Percentiles rank a stretch among this genome's conserved stretches.
Evolutionary conservation across 257 asterid species (phyloP).

Genomic region (Nyctanthes arbortristis): DNA sequence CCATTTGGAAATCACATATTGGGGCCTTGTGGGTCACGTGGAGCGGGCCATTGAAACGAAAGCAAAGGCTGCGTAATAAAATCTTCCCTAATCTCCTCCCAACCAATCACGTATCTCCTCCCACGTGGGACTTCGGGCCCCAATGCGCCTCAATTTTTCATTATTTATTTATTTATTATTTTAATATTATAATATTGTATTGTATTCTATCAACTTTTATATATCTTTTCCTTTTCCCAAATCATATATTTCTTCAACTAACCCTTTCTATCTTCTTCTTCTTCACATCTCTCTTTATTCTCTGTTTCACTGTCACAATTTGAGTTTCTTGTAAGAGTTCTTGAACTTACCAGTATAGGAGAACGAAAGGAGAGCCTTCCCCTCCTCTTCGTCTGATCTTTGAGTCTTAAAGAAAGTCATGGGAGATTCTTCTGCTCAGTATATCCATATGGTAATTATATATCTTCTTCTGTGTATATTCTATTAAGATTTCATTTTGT

Average conservation of each 20-base stretch:
- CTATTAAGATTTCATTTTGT: too few relatives aligned
- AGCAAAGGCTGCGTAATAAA: constrained; percentile 25
- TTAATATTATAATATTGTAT: not conserved
- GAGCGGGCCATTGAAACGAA: constrained; percentile 22
- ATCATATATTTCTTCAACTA: not conserved
- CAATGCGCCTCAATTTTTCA: constrained; percentile 16
- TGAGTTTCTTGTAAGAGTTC: not conserved
- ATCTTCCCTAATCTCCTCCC: constrained; percentile 68
- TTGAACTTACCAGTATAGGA: too few relatives aligned
- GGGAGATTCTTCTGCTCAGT: constrained; percentile 74
- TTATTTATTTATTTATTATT: too few relatives aligned
- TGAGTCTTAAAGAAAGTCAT: constrained; percentile 20
- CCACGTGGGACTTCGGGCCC: constrained; percentile 77
- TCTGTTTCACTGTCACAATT: not conserved
- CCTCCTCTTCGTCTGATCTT: too few relatives aligned
- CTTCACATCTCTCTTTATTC: not conserved
- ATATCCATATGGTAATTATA: constrained; percentile 72
- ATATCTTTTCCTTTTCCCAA: not conserved
- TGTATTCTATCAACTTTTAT: not conserved
- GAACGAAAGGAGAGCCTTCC: too few relatives aligned
- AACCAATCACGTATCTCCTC: constrained; percentile 57
- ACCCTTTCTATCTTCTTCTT: not conserved
- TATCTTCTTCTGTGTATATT: too few relatives aligned
- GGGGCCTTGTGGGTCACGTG: constrained; percentile 31
- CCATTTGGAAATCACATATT: too few relatives aligned